Evolutionary conservation across 202 grass and related monocot genomes (phyloP).

Genomic region (Musa balbisiana): DNA sequence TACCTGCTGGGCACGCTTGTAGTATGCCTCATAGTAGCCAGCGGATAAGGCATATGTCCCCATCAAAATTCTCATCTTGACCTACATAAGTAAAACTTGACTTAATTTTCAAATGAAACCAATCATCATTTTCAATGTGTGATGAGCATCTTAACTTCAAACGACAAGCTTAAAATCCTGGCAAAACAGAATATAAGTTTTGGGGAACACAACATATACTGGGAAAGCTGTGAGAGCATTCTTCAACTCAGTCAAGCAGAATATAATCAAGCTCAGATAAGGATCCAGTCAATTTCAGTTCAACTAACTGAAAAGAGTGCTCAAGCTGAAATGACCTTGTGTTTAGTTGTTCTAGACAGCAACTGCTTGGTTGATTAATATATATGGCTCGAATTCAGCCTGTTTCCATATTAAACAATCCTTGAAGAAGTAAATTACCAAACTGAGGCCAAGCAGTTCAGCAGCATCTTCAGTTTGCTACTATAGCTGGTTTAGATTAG

Average conservation of each 20-base stretch:
- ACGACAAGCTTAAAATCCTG: neutral
- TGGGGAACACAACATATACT: too few species aligned
- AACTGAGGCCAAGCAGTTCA: neutral
- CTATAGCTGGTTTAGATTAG: neutral
- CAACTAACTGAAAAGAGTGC: neutral
- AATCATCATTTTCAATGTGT: neutral
- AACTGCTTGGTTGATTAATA: neutral
- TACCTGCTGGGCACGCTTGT: constrained; percentile 93
- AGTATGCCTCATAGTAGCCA: constrained; percentile 93
- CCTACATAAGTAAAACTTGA: constrained; percentile 40
- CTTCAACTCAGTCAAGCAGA: neutral
- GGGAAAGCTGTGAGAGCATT: neutral
- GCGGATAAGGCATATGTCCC: constrained; percentile 94
- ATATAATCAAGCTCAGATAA: neutral
- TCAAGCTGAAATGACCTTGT: neutral
- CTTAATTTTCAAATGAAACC: constrained; percentile 19
- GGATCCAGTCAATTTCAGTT: neutral
- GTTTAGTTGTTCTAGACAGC: neutral
- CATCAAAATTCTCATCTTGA: constrained; percentile 99
- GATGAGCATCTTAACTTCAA: neutral
- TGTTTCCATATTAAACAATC: neutral
- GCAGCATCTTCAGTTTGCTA: neutral
- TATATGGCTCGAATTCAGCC: neutral
- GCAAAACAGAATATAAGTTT: neutral
- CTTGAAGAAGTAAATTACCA: neutral